phyloP scores from a whole-genome alignment of 768 basidiomycete species.

The Mrakia gelida region DNA sequence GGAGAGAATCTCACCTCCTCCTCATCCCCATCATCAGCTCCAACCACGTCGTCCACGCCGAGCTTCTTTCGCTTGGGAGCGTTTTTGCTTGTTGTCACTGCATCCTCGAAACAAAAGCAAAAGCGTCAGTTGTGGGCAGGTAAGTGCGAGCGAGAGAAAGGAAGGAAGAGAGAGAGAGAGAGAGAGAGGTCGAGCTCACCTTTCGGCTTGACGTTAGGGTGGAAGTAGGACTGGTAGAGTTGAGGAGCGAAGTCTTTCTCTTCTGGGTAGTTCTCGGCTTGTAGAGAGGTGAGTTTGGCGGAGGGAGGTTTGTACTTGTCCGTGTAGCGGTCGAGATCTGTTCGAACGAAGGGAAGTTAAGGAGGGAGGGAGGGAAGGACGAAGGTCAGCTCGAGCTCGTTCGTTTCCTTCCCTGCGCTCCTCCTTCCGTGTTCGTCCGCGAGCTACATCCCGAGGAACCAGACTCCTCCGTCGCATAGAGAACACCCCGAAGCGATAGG shows the following conservation, averaged over 20 bases:
- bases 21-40: constrained; percentile 15
- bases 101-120: background rate
- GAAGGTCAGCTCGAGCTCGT: background rate
- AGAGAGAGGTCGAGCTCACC: background rate
- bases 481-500: too few relatives aligned
- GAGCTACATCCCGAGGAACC: too few relatives aligned
- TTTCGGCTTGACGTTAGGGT: constrained; percentile 14
- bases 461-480: too few relatives aligned
- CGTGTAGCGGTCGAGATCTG: constrained; percentile 30
- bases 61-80: constrained; percentile 20
- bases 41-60: constrained; percentile 14
- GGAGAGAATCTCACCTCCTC: constrained; percentile 12
- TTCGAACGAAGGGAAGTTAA: too few relatives aligned
- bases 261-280: constrained; percentile 15
- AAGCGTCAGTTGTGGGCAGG: too few relatives aligned
- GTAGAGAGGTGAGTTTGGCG: constrained; percentile 16
- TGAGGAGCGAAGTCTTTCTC: constrained; percentile 15
- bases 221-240: constrained; percentile 25
- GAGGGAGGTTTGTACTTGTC: constrained; percentile 26
- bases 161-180: background rate
- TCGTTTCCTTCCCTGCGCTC: background rate
- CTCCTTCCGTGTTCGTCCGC: background rate
- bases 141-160: background rate
- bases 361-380: background rate
- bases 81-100: background rate